Conservation (phyloP, 495 filamentous ascomycete species). For the Amniculicola lignicola region DNA sequence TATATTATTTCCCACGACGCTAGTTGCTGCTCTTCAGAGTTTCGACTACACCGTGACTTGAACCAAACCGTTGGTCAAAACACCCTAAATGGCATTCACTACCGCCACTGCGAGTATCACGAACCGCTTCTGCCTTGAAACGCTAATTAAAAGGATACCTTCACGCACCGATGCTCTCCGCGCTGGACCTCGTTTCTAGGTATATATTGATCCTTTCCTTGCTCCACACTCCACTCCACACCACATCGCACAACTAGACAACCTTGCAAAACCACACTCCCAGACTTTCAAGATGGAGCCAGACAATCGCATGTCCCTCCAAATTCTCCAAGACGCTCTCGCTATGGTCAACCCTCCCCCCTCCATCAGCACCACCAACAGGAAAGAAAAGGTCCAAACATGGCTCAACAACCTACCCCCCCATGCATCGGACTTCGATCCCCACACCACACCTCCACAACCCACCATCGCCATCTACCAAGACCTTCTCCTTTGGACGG, state of each 20-base stretch:
- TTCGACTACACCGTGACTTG: too few species aligned
- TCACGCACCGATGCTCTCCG: too few species aligned
- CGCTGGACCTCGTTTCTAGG: too few species aligned
- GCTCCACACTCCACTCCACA: neutral
- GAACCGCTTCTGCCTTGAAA: too few species aligned
- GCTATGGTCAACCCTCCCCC: neutral
- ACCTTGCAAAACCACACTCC: neutral
- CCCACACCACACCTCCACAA: neutral
- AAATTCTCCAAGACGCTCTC: neutral
- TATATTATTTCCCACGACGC: too few species aligned
- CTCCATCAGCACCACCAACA: neutral
- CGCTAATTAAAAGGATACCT: too few species aligned
- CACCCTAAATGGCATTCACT: too few species aligned
- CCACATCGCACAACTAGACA: neutral
- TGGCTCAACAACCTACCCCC: neutral
- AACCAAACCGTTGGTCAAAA: too few species aligned
- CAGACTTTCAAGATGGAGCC: neutral
- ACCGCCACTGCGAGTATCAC: too few species aligned
- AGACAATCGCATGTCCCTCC: neutral
- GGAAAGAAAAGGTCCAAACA: neutral
- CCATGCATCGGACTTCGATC: neutral
- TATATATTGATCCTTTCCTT: neutral
- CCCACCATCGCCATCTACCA: neutral
- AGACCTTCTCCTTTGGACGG: neutral
- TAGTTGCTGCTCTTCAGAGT: too few species aligned